A percentile compares a stretch with the other conserved stretches of the same genome.
Evolutionary conservation across 1,284 basidiomycete genomes (phyloP).

Genomic region (Ceratobasidium sp.): DNA sequence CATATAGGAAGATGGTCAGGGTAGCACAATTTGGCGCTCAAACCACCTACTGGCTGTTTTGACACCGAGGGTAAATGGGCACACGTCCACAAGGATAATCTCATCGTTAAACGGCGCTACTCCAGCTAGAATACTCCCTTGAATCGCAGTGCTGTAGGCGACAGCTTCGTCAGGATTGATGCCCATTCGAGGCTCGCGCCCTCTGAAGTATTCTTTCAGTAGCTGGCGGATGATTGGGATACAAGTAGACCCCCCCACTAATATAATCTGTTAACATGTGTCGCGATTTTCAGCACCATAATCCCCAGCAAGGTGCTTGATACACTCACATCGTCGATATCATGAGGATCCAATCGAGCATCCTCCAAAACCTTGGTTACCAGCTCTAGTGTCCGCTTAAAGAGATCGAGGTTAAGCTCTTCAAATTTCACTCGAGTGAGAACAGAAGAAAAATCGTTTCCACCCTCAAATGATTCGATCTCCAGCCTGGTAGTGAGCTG

Average conservation of each 20-base stretch:
- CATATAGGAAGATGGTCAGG: no score
- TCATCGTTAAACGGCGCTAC: conserved; percentile 58
- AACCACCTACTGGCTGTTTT: conserved; percentile 65
- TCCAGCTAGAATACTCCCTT: conserved; percentile 77
- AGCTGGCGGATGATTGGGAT: conserved; percentile 72
- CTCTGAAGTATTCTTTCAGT: conserved; percentile 67
- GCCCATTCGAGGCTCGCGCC: conserved; percentile 62
- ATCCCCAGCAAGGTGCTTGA: no score
- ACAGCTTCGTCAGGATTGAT: conserved; percentile 99
- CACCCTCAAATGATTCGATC: conserved; percentile 70
- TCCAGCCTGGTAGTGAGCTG: conserved; percentile 70
- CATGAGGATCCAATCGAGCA: conserved; percentile 60
- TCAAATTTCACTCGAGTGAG: conserved; percentile 72
- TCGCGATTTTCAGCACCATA: no score
- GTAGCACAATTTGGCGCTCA: no score
- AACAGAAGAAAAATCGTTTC: conserved; percentile 67
- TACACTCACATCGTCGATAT: conserved; percentile 61
- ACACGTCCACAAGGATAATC: conserved; percentile 63
- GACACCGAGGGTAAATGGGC: conserved; percentile 66
- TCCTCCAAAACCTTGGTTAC: conserved; percentile 67
- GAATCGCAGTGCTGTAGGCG: conserved; percentile 98
- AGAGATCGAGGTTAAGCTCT: conserved; percentile 74
- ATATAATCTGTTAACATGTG: no score
- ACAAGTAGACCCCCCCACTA: conserved; percentile 72
- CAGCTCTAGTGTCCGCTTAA: conserved; percentile 70